Conservation (phyloP, 495 filamentous ascomycete species). For the Geopyxis carbonaria region DNA sequence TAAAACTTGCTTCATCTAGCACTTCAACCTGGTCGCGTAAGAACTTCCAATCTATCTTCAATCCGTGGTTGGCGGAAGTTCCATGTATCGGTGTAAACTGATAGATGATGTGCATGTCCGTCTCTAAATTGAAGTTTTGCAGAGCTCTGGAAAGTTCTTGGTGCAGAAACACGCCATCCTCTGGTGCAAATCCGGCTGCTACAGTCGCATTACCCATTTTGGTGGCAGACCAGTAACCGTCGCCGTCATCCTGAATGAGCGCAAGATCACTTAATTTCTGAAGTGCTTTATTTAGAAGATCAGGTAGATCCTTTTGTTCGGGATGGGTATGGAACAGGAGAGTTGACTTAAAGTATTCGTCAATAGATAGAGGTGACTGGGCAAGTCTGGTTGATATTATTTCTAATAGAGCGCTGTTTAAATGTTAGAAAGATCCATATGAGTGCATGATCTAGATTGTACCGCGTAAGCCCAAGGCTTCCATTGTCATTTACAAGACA, state of each 20-base stretch:
- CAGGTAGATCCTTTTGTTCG: slow-evolving; percentile 26
- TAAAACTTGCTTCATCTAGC: slow-evolving; percentile 52
- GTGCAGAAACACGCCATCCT: slow-evolving; percentile 61
- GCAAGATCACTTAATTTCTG: slow-evolving; percentile 10
- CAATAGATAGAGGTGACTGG: slow-evolving; percentile 47
- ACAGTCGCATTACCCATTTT: slow-evolving; percentile 55
- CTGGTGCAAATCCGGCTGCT: slow-evolving; percentile 52
- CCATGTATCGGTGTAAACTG: slow-evolving; percentile 59
- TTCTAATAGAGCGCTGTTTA: slow-evolving; percentile 50
- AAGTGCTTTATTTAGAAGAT: slow-evolving; percentile 32
- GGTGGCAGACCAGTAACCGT: slow-evolving; percentile 40
- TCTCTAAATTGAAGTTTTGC: slow-evolving; percentile 64
- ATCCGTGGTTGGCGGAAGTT: slow-evolving; percentile 24
- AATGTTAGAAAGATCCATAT: no score
- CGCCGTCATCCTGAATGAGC: slow-evolving; percentile 39
- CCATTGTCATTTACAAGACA: slow-evolving; percentile 51
- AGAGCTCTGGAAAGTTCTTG: slow-evolving; percentile 51
- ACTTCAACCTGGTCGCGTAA: slow-evolving; percentile 53
- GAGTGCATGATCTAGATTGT: no score
- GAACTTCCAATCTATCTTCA: slow-evolving; percentile 51
- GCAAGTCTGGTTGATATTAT: slow-evolving; percentile 55
- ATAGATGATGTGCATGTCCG: slow-evolving; percentile 72
- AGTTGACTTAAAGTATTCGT: slow-evolving; percentile 54
- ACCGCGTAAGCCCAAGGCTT: slow-evolving; percentile 43
- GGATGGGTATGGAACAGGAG: slow-evolving; percentile 41